Percentiles rank a stretch among this genome's conserved stretches.
phyloP scores from a whole-genome alignment of 2,329 filamentous ascomycete genomes.

The Cordyceps tenuipes region DNA sequence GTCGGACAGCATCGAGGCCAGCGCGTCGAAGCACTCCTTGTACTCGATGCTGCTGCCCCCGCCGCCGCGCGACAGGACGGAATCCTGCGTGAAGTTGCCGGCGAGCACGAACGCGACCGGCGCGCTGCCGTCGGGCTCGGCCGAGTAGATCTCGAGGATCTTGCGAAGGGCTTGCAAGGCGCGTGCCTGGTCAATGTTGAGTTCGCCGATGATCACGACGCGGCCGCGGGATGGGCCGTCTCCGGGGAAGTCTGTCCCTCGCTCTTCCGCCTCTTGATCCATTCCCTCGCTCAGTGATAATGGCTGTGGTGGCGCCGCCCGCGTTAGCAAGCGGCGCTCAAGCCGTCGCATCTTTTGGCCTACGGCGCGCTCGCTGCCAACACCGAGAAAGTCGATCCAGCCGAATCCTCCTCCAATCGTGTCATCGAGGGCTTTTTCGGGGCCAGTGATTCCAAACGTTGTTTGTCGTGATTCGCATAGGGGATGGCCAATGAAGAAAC shows the following conservation, averaged over 20 bases:
- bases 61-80: constrained; percentile 58
- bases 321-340: constrained; percentile 58
- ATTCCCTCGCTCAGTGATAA: constrained; percentile 15
- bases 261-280: neutral
- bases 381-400: constrained; percentile 93
- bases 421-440: constrained; percentile 48
- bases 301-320: constrained; percentile 15
- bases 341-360: constrained; percentile 77
- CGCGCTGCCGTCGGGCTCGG: constrained; percentile 51
- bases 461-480: constrained; percentile 77
- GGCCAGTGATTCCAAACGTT: constrained; percentile 63
- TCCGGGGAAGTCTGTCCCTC: neutral
- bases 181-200: constrained; percentile 78
- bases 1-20: constrained; percentile 74
- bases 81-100: constrained; percentile 70
- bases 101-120: constrained; percentile 76
- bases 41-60: constrained; percentile 85
- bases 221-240: constrained; percentile 34
- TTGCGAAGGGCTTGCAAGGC: constrained; percentile 73
- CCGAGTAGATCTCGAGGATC: constrained; percentile 66
- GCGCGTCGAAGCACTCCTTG: constrained; percentile 88
- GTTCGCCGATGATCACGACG: constrained; percentile 72
- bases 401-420: constrained; percentile 77
- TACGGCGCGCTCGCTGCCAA: constrained; percentile 79
- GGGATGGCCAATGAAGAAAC: constrained; percentile 83